Base-by-base conservation (phyloP, 768 basidiomycete species). In the Pleurotus cornucopiae region DNA sequence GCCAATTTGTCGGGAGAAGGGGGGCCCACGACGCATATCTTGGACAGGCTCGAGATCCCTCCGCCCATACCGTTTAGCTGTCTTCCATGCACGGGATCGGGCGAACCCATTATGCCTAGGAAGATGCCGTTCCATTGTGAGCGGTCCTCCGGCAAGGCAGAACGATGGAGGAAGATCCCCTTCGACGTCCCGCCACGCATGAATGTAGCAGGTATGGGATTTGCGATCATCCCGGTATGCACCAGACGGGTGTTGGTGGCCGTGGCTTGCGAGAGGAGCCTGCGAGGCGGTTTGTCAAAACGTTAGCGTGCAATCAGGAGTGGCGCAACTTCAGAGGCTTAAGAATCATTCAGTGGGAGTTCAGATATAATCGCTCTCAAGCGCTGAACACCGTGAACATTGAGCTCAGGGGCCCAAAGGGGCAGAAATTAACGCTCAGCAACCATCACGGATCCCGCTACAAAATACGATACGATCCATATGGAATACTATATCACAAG, bases 11-110 rank as follows among this genome's bases (percentile, higher is more conserved):
- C 68, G 1, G 68, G 62, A 0, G 79, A 74, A 5, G 85, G 75
- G 44, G 73, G 56, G 5, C 77, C 80, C 2, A 91, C 82, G 46
- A 91, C 79, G 61, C 81, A 82, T 13, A 90, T 80, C 64, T 92
- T 92, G 37, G 86, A 88, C 5, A 89, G 75, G 56, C 85, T 88
- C 13, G 85, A 86, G 6, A 88, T 71, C 3, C 89, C 89, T 5
- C 89, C 88, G 6, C 89, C 89, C 86, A 91, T 88, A 9, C 89
- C 89, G 60, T 92, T 84, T 12, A 91, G 73, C 67, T 92, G 89
- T 13, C 87, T 73, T 1, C 80, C 81, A 61, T 88, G 71, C 54
- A 78, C 72, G 2, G 83, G 75, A 63, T 92, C 89, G 0, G 89
- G 89, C 2, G 88, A 89, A n/a, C 89, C 89, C 88, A 91, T 90